Evolutionary conservation across 140 eudicot species (phyloP), one percentile per base, ranked within the genome.

Genomic region (Oenanthe javanica): DNA sequence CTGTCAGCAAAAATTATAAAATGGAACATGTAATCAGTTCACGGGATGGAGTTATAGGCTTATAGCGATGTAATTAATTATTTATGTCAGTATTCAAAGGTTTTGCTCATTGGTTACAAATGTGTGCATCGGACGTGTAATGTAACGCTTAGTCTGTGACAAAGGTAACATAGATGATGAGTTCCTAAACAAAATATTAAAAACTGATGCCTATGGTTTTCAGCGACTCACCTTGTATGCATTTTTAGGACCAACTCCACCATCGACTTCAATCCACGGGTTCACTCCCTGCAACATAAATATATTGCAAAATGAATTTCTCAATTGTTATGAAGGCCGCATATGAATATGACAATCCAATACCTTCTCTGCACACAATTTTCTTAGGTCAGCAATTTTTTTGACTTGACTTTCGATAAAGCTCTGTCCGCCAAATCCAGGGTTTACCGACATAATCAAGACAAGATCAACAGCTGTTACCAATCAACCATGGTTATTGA

Each of bases 371-470:
- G 81, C 89, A 59, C 97, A 93, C 88, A 91, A 74, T 89, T 79
- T 90, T 84, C 93, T 87, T 84, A 93, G 86, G 80, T 93, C 98
- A 5, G 98, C 85, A 81, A 91, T 93, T 87, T 93, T 93, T 91
- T 90, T 93, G 45, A 93, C 97, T 89, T 93, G 98, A 84, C 98
- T 93, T 86, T 93, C 97, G 66, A 93, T 91, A 88, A 93, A 93
- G 90, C 98, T 90, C 84, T 93, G 98, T 52, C 98, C 97, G 59
- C 97, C 98, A 84, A 93, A 93, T 77, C 98, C 98, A 82, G 98
- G 98, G 86, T 93, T 93, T 67, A 93, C 97, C 50, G 98, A 89
- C 98, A 93, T 93, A 71, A 93, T 91, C 87, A 93, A 87, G 54
- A 93, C 95, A 82, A 93, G 87, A 79, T 93, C 97, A 69, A 93